These are phyloP conservation scores for Clonostachys sp. DNA, from an alignment of 2,329 filamentous ascomycete genomes.

Conservation along the genomic window DNA sequence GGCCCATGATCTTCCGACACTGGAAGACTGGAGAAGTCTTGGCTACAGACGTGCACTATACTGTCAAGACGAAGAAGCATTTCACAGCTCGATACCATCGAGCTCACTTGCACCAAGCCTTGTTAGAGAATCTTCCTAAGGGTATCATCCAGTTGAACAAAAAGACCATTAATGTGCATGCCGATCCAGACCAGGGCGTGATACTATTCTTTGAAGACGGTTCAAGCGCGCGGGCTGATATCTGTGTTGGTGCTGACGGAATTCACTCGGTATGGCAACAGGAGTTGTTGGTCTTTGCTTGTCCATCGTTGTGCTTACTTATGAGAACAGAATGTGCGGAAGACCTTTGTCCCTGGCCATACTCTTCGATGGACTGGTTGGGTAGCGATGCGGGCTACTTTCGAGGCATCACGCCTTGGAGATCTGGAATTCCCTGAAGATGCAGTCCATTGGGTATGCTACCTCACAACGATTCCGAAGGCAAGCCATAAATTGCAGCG, in stretches of 20 bases:
- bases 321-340: slow-evolving; percentile 16
- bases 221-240: slow-evolving; percentile 31
- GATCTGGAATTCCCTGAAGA: background rate
- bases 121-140: slow-evolving; percentile 35
- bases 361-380: slow-evolving; percentile 34
- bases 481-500: no score
- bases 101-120: slow-evolving; percentile 41
- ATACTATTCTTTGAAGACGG: slow-evolving; percentile 43
- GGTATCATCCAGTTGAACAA: slow-evolving; percentile 36
- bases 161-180: slow-evolving; percentile 17
- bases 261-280: slow-evolving; percentile 34
- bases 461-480: no score
- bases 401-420: background rate
- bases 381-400: slow-evolving; percentile 37
- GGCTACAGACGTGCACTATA: slow-evolving; percentile 32
- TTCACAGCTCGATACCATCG: slow-evolving; percentile 40
- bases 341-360: slow-evolving; percentile 35
- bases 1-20: slow-evolving; percentile 39
- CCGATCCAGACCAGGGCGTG: slow-evolving; percentile 5
- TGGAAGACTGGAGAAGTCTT: slow-evolving; percentile 36
- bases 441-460: background rate
- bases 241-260: slow-evolving; percentile 48
- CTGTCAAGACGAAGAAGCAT: slow-evolving; percentile 27
- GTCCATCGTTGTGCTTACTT: background rate
- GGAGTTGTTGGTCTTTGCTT: background rate